Conservation (phyloP, 2,329 filamentous ascomycete species). For the Colletotrichum sp. region DNA sequence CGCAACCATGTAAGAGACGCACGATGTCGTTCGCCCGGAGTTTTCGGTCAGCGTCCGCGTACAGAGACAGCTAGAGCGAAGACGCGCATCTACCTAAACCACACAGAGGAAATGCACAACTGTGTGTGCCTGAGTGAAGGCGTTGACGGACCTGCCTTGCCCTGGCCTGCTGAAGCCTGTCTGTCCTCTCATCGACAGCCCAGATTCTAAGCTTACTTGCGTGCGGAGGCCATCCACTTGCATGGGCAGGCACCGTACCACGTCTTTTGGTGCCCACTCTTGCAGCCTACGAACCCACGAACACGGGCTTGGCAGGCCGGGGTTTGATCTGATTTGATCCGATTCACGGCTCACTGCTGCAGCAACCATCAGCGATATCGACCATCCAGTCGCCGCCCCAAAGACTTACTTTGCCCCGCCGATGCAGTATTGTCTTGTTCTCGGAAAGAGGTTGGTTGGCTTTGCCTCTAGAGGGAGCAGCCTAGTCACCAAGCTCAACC, state of each 20-base stretch:
- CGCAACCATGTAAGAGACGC: neutral
- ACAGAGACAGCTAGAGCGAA: neutral
- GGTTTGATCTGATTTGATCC: constrained; percentile 4
- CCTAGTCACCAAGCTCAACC: neutral
- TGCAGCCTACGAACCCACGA: constrained; percentile 9
- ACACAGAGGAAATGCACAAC: neutral
- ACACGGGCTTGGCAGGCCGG: constrained; percentile 19
- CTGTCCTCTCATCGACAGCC: neutral
- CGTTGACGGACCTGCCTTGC: neutral
- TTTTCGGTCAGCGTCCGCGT: constrained; percentile 3
- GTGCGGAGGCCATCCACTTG: neutral
- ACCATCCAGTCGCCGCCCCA: neutral
- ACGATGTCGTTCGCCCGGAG: neutral
- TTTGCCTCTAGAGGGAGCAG: neutral
- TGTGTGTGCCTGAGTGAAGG: constrained; percentile 1
- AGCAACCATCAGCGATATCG: neutral
- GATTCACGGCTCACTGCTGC: constrained; percentile 17
- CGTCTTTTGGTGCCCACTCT: neutral
- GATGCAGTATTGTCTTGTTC: neutral
- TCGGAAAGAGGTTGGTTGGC: neutral
- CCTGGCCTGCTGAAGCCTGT: neutral
- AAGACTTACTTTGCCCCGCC: neutral
- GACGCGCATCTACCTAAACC: neutral
- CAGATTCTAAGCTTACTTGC: constrained; percentile 20
- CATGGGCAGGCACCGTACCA: constrained; percentile 5